Base-by-base conservation (phyloP, 2,329 filamentous ascomycete genomes). In the Coccinonectria pachysandricola region DNA sequence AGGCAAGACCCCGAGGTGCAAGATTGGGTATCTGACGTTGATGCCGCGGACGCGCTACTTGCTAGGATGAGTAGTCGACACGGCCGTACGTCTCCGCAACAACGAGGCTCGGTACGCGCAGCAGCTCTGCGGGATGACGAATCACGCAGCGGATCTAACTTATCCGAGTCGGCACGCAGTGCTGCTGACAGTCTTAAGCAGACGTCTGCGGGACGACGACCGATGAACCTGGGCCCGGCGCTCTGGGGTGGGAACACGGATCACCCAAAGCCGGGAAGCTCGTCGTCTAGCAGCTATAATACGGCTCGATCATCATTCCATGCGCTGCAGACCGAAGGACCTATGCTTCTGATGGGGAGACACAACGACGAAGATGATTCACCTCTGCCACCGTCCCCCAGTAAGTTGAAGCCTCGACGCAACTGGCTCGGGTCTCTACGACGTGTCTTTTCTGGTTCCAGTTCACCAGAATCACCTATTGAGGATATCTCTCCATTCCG, bases 341-440 rank as follows among this genome's bases (percentile, higher is more conserved):
- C 68, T 1, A 45, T 48, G 0, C 41, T 72, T 15, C 50, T 74
- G 4, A 42, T 66, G 19, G 48, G 50, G 11, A 35, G 46, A 23
- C 25, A 40, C 26, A 32, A 56, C 6, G 54, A 60, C 7, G 50
- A 57, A 5, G 48, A 54, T 12, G 50, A 52, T 12, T n/a, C 44
- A 49, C 17, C 45, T 43, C 7, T 48, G n/a, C 60, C 67, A 2
- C 61, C 68, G 1, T 71, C 68, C 26, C 64, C 75, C 12, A 71
- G 71, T 47, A 67, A 76, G 56, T 56, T 44, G 8, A 75, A 72
- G 45, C 57, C 63, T 21, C 54, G 64, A 4, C 57, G 65, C n/a
- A 68, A 68, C 13, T 83, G 78, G 75, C 58, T 86, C 8, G 79
- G 79, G 12, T 81, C 73, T 24, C 51, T 86, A 12, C 65, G 71